Conservation (phyloP, 2,329 filamentous ascomycete genomes). For the Aspergillus thermomutatus region DNA sequence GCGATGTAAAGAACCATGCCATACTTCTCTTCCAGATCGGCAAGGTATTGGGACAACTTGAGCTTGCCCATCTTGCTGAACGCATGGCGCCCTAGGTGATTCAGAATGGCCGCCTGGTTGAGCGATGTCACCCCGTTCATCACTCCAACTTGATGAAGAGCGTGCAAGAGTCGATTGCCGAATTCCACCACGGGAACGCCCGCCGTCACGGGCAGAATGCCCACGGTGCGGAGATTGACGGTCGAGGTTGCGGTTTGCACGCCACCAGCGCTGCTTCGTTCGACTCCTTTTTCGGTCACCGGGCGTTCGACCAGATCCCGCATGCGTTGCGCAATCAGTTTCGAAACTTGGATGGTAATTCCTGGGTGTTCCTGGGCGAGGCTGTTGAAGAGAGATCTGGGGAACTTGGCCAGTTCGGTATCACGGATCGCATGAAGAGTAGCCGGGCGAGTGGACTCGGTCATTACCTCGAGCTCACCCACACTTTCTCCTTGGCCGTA, state of each 20-base stretch:
- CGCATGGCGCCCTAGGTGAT: slow-evolving; percentile 90
- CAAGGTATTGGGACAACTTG: slow-evolving; percentile 91
- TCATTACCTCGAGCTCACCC: slow-evolving; percentile 93
- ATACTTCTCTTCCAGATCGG: slow-evolving; percentile 95
- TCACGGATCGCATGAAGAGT: slow-evolving; percentile 95
- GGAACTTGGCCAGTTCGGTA: slow-evolving; percentile 93
- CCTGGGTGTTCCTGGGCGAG: slow-evolving; percentile 94
- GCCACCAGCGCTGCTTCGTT: slow-evolving; percentile 54
- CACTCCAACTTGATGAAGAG: slow-evolving; percentile 82
- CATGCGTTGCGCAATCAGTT: slow-evolving; percentile 96
- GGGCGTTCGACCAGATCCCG: slow-evolving; percentile 81
- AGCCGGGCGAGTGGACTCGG: slow-evolving; percentile 84
- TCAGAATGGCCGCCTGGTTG: slow-evolving; percentile 89
- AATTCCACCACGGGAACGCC: slow-evolving; percentile 96
- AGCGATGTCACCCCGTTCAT: slow-evolving; percentile 86
- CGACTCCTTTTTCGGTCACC: slow-evolving; percentile 62
- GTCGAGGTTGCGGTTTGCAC: slow-evolving; percentile 67
- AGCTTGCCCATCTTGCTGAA: slow-evolving; percentile 98
- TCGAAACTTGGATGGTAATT: slow-evolving; percentile 98
- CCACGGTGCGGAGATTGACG: slow-evolving; percentile 87
- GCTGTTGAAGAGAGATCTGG: slow-evolving; percentile 94
- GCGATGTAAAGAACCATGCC: slow-evolving; percentile 93
- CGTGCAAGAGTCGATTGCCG: slow-evolving; percentile 80
- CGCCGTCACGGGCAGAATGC: slow-evolving; percentile 82
- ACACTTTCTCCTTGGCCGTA: slow-evolving; percentile 97